Conservation (phyloP, 371 early-diverging fungal genomes). For the Rhizopus microsporus region DNA sequence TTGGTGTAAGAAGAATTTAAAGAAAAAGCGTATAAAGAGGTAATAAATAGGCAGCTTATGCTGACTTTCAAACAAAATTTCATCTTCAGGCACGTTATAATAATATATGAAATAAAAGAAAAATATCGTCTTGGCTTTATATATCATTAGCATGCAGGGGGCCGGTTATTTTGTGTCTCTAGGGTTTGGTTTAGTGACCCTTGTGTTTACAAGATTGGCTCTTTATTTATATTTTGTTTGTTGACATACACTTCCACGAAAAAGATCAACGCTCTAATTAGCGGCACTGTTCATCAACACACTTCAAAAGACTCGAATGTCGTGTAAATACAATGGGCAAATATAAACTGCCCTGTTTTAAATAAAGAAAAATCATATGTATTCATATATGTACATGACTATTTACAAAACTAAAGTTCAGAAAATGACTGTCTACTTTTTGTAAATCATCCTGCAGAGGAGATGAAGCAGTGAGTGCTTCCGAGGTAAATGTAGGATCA, state of each 20-base stretch:
- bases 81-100: too few relatives aligned
- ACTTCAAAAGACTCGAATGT: too few relatives aligned
- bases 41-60: background rate
- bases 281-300: too few relatives aligned
- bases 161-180: too few relatives aligned
- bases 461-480: conserved; percentile 20
- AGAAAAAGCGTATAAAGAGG: background rate
- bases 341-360: background rate
- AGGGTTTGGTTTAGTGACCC: background rate
- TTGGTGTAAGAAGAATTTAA: conserved; percentile 1
- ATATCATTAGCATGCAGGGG: too few relatives aligned
- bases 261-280: too few relatives aligned
- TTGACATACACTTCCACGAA: too few relatives aligned
- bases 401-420: conserved; percentile 42
- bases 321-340: too few relatives aligned
- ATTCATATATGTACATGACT: conserved; percentile 1
- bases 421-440: conserved; percentile 24
- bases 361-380: background rate
- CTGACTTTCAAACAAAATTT: background rate
- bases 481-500: conserved; percentile 35
- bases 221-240: too few relatives aligned
- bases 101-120: background rate
- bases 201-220: too few relatives aligned
- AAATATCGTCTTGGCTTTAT: background rate
- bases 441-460: conserved; percentile 9